These are phyloP conservation scores for Pythium brachiatum DNA, from an alignment of 352 stramenopile species.

Conservation along the genomic window DNA sequence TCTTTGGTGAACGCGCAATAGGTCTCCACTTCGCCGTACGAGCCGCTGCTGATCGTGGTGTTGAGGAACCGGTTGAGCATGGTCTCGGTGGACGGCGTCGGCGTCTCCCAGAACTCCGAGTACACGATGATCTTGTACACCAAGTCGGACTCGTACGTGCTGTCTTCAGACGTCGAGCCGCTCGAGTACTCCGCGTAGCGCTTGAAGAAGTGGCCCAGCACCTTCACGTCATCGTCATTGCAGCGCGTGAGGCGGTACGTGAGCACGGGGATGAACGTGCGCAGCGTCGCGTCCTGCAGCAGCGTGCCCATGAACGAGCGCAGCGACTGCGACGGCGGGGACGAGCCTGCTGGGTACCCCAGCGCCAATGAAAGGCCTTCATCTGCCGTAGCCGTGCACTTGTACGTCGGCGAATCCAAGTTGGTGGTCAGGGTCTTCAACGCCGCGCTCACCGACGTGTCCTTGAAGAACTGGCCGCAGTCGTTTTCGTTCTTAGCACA, in stretches of 20 bases:
- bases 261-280: slow-evolving; percentile 32
- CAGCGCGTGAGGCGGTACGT: slow-evolving; percentile 35
- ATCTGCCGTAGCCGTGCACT: slow-evolving; percentile 14
- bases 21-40: slow-evolving; percentile 27
- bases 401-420: slow-evolving; percentile 18
- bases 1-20: slow-evolving; percentile 65
- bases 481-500: slow-evolving; percentile 15
- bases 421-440: slow-evolving; percentile 13
- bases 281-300: slow-evolving; percentile 28
- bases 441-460: slow-evolving; percentile 5
- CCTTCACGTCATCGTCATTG: slow-evolving; percentile 30
- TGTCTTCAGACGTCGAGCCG: slow-evolving; percentile 18
- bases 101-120: slow-evolving; percentile 34
- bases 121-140: slow-evolving; percentile 37
- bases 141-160: slow-evolving; percentile 24
- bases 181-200: slow-evolving; percentile 12
- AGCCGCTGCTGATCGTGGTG: slow-evolving; percentile 27
- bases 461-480: slow-evolving; percentile 27
- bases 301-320: slow-evolving; percentile 32
- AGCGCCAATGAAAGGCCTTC: slow-evolving; percentile 8
- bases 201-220: slow-evolving; percentile 26
- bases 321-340: slow-evolving; percentile 24
- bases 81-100: slow-evolving; percentile 21
- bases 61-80: slow-evolving; percentile 27
- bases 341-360: slow-evolving; percentile 6